Percentiles rank a stretch among this genome's conserved stretches.
These are phyloP conservation scores for Nakaseomyces nivariensis DNA, from an alignment of 1,139 yeast genomes.

Conservation along the genomic window DNA sequence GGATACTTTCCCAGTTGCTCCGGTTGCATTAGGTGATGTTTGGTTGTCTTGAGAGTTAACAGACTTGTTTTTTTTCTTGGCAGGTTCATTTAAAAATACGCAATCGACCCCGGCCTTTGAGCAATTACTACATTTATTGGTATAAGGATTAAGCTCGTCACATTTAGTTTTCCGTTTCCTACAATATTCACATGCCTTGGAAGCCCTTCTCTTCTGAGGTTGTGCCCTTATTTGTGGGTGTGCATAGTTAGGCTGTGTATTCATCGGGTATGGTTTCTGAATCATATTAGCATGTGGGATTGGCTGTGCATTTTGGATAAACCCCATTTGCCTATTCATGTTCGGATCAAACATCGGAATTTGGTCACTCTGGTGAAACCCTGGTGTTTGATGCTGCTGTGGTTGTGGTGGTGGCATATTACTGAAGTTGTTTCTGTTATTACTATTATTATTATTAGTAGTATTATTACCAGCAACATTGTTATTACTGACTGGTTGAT, in stretches of 20 bases:
- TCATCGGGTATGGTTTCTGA: background rate
- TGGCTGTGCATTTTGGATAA: background rate
- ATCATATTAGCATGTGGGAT: background rate
- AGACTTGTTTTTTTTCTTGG: slow-evolving; percentile 9
- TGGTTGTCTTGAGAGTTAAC: background rate
- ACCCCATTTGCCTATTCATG: background rate
- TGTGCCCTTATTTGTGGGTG: background rate
- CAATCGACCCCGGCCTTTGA: slow-evolving; percentile 19
- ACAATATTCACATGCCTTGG: slow-evolving; percentile 31
- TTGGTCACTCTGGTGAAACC: background rate
- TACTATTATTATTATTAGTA: background rate
- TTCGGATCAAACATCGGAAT: background rate
- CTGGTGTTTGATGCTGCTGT: background rate
- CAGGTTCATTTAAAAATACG: slow-evolving; percentile 10
- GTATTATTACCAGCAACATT: background rate
- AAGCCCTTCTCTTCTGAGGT: slow-evolving; percentile 18
- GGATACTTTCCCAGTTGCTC: background rate
- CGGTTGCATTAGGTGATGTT: background rate
- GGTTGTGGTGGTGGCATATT: background rate
- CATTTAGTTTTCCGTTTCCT: slow-evolving; percentile 31
- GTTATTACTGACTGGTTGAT: background rate
- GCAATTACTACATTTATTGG: slow-evolving; percentile 24
- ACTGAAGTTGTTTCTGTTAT: background rate
- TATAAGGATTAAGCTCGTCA: slow-evolving; percentile 19
- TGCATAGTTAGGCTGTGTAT: background rate